Percentiles rank a stretch among this genome's conserved stretches.
Conservation (phyloP, 345 rosid species). For the Brassica incana region DNA sequence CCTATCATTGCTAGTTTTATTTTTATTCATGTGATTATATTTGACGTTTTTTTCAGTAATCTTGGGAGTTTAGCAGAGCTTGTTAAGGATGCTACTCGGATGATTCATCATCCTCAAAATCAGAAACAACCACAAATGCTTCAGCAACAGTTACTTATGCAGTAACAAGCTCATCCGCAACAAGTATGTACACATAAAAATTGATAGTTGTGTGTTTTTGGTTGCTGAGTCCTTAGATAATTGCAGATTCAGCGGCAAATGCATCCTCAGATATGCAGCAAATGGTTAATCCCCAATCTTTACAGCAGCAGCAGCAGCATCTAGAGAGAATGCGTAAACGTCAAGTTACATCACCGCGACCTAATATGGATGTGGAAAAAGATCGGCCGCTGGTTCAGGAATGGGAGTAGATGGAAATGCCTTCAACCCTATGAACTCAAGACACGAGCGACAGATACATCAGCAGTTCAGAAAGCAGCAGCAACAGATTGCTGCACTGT, state of each 20-base stretch:
- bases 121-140: slow-evolving; percentile 65
- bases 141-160: slow-evolving; percentile 70
- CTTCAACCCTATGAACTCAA: slow-evolving; percentile 56
- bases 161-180: slow-evolving; percentile 59
- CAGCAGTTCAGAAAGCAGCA: slow-evolving; percentile 62
- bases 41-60: slow-evolving; percentile 46
- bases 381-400: slow-evolving; percentile 73
- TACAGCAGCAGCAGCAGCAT: slow-evolving; percentile 65
- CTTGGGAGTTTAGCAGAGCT: slow-evolving; percentile 67
- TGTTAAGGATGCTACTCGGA: slow-evolving; percentile 71
- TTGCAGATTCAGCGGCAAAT: slow-evolving; percentile 67
- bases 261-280: slow-evolving; percentile 84
- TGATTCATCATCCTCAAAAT: slow-evolving; percentile 48
- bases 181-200: slow-evolving; percentile 52
- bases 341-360: slow-evolving; percentile 57
- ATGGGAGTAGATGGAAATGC: slow-evolving; percentile 60
- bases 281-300: slow-evolving; percentile 55
- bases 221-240: neutral
- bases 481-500: slow-evolving; percentile 55
- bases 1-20: neutral
- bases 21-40: slow-evolving; percentile 18
- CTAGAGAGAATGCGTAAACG: slow-evolving; percentile 65
- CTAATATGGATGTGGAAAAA: slow-evolving; percentile 67
- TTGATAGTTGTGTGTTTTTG: neutral
- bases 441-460: slow-evolving; percentile 59